phyloP scores from a whole-genome alignment of 306 rosid species.

The Spatholobus suberectus region DNA sequence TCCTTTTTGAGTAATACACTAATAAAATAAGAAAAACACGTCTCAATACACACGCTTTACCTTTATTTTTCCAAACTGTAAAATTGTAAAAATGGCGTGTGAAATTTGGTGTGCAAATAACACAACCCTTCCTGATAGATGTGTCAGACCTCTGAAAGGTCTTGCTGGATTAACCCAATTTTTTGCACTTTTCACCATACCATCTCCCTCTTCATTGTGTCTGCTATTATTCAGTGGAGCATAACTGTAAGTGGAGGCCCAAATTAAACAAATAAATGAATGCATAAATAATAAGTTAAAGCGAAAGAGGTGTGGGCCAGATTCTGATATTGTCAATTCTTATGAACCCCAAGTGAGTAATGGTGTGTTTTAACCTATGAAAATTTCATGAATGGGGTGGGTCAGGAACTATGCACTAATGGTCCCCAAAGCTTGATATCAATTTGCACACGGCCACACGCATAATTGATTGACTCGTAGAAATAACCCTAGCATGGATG shows the following conservation, averaged over 20 bases:
- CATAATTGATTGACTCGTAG: conserved; percentile 32
- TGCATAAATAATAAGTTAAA: not conserved
- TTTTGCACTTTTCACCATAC: conserved; percentile 43
- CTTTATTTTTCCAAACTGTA: not conserved
- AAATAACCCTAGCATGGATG: conserved; percentile 16
- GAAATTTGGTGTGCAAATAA: conserved; percentile 4
- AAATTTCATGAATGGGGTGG: conserved; percentile 58
- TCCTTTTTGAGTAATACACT: not conserved
- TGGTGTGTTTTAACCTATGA: conserved; percentile 48
- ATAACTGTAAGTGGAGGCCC: conserved; percentile 20
- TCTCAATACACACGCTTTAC: not conserved
- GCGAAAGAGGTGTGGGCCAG: conserved; percentile 43
- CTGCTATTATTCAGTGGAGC: conserved; percentile 32
- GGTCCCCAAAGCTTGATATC: conserved; percentile 52
- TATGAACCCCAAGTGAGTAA: conserved; percentile 38
- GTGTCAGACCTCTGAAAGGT: conserved; percentile 44
- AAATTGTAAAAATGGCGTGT: not conserved
- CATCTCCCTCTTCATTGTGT: conserved; percentile 19
- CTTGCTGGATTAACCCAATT: conserved; percentile 39
- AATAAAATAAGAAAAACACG: not conserved
- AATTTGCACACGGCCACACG: conserved; percentile 13
- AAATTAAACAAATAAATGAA: conserved; percentile 5
- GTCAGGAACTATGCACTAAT: conserved; percentile 39
- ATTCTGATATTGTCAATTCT: conserved; percentile 47
- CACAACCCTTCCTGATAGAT: conserved; percentile 2